Percentiles rank a stretch among this genome's conserved stretches.
These are phyloP conservation scores for Ustulina deusta DNA, from an alignment of 2,329 filamentous ascomycete genomes.

Conservation along the genomic window DNA sequence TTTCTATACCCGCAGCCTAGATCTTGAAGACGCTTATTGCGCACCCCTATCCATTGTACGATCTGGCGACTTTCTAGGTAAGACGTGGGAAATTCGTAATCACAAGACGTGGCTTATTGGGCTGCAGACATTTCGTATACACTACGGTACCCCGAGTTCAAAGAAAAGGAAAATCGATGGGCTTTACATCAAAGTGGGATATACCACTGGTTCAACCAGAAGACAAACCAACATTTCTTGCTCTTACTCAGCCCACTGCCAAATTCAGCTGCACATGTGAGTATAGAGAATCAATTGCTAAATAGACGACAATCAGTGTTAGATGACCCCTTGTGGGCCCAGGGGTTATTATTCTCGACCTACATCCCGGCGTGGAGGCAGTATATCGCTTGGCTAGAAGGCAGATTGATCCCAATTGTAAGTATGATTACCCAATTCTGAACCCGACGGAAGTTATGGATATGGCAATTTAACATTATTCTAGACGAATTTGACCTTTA, in stretches of 20 bases:
- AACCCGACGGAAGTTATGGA: neutral
- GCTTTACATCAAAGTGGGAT: neutral
- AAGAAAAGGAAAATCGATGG: neutral
- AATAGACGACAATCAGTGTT: neutral
- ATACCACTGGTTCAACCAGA: neutral
- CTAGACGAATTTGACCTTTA: neutral
- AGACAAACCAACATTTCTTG: neutral
- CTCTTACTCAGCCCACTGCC: neutral
- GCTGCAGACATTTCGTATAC: neutral
- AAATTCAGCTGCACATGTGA: neutral
- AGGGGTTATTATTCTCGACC: neutral
- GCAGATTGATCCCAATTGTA: neutral
- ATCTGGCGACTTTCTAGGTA: neutral
- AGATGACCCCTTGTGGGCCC: neutral
- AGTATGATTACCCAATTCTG: no score
- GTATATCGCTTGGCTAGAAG: neutral
- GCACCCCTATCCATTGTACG: conserved; percentile 1
- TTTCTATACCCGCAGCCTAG: conserved; percentile 4
- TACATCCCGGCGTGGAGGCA: neutral
- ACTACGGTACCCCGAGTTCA: neutral
- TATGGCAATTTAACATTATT: neutral
- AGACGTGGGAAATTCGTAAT: neutral
- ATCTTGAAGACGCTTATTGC: neutral
- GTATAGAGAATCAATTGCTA: neutral
- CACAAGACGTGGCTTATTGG: neutral